Evolutionary conservation across 2,329 filamentous ascomycete genomes (phyloP), one percentile per base, ranked within the genome.

Genomic region (Ambrosiella xylebori): DNA sequence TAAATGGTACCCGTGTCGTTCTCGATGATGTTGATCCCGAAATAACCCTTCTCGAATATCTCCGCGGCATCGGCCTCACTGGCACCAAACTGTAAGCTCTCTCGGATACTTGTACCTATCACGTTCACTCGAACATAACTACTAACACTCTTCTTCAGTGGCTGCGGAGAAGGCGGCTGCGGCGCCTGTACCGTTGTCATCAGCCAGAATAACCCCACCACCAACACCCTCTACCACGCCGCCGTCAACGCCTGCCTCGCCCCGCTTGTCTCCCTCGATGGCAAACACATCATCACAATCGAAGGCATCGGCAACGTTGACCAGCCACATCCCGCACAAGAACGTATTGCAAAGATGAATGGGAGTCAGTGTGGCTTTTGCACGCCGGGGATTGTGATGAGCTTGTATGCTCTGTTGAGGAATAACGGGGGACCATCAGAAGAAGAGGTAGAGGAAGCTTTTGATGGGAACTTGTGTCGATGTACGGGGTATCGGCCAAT

Each of bases 331-430:
- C 87, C 91, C 1, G 76, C 85, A 2, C 93, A 97, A 68, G 89
- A 97, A 72, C 80, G 93, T 53, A 86, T 98, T 65, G 91, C 93
- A 15, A 86, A 86, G 70, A 81, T 85, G 38, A 93, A 95, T 71
- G 93, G 93, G 54, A 95, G 88, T 64, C 91, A 98, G 69, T 98
- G 79, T 61, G 79, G 90, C 0, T 98, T 98, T 71, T 98, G 93
- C 67, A 97, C 93, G 0, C 93, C 93, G 3, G 93, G 93, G 1
- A 97, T 98, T 65, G 90, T 97, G 62, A 97, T 97, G 87, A 96
- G 90, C 68, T 71, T 97, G 58, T 98, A 98, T 69, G 93, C 93
- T 5, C 76, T 97, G 50, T 75, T 98, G 38, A 80, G 93, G 61
- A 97, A 97, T 66, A 86, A 90, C 63, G 76, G 82, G 3, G 76